Percentiles rank a stretch among this genome's conserved stretches.
These are phyloP conservation scores for Diddensiella santjacobensis DNA, from an alignment of 805 yeast species.

Conservation along the genomic window DNA sequence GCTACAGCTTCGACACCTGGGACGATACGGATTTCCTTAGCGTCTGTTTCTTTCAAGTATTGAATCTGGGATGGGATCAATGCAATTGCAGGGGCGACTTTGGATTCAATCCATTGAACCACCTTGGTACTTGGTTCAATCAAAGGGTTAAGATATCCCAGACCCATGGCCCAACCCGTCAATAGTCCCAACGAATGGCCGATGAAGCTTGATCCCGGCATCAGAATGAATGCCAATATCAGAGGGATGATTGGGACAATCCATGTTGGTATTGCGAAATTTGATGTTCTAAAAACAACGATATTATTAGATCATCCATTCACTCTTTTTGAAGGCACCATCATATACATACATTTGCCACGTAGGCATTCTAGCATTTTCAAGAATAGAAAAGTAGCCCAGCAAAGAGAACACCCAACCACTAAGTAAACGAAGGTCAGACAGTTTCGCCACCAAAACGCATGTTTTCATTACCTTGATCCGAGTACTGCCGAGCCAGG, in stretches of 20 bases:
- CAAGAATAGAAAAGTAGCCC: conserved; percentile 55
- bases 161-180: conserved; percentile 55
- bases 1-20: not conserved
- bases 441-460: not conserved
- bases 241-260: conserved; percentile 54
- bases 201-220: conserved; percentile 66
- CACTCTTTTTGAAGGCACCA: no score
- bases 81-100: conserved; percentile 47
- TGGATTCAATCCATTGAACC: conserved; percentile 60
- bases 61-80: conserved; percentile 51
- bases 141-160: conserved; percentile 55
- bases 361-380: conserved; percentile 32
- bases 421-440: conserved; percentile 27
- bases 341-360: conserved; percentile 19
- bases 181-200: conserved; percentile 69
- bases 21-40: conserved; percentile 36
- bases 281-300: conserved; percentile 10
- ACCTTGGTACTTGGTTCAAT: conserved; percentile 55
- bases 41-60: conserved; percentile 60
- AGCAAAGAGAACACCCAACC: conserved; percentile 71
- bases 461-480: conserved; percentile 43
- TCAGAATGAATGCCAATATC: conserved; percentile 45
- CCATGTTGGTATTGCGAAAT: conserved; percentile 53
- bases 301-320: not conserved
- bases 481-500: conserved; percentile 59